Conservation (phyloP, 768 basidiomycete genomes). For the Rhizopogon vesiculosus region DNA sequence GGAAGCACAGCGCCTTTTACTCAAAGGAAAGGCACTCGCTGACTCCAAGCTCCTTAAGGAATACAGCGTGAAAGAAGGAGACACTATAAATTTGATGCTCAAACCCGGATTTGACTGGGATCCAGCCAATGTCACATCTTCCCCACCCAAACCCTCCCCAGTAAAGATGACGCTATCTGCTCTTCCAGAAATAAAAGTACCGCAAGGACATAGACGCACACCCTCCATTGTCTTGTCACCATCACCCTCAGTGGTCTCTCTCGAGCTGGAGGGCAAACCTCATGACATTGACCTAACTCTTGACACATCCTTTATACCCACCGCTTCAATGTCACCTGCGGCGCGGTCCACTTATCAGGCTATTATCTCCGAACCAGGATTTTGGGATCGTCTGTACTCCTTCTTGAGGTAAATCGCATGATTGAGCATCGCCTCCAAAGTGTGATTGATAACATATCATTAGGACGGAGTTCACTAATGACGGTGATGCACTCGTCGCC, state of each 20-base stretch:
- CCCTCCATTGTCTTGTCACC: slow-evolving; percentile 79
- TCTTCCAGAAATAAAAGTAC: slow-evolving; percentile 20
- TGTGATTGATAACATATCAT: not conserved
- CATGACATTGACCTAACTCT: slow-evolving; percentile 66
- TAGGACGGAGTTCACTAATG: slow-evolving; percentile 59
- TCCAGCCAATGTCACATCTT: slow-evolving; percentile 32
- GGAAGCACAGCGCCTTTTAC: slow-evolving; percentile 77
- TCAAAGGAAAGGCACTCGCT: slow-evolving; percentile 92
- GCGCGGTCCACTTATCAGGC: slow-evolving; percentile 26
- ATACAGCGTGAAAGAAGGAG: slow-evolving; percentile 77
- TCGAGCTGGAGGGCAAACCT: slow-evolving; percentile 39
- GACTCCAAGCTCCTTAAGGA: slow-evolving; percentile 89
- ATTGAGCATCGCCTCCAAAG: not conserved
- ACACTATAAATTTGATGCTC: slow-evolving; percentile 82
- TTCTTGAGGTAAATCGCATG: slow-evolving; percentile 50
- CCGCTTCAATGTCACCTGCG: slow-evolving; percentile 38
- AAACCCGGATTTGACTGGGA: slow-evolving; percentile 74
- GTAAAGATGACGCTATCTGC: slow-evolving; percentile 16
- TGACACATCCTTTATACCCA: slow-evolving; percentile 49
- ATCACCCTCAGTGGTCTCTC: slow-evolving; percentile 51
- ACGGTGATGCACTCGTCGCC: slow-evolving; percentile 60
- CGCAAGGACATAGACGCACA: slow-evolving; percentile 53
- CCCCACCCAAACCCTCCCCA: slow-evolving; percentile 9
- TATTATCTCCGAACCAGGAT: slow-evolving; percentile 69
- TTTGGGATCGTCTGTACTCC: slow-evolving; percentile 68